These are phyloP conservation scores for Leccinum cinnamomeum DNA, from an alignment of 1,284 basidiomycete genomes.

Conservation along the genomic window DNA sequence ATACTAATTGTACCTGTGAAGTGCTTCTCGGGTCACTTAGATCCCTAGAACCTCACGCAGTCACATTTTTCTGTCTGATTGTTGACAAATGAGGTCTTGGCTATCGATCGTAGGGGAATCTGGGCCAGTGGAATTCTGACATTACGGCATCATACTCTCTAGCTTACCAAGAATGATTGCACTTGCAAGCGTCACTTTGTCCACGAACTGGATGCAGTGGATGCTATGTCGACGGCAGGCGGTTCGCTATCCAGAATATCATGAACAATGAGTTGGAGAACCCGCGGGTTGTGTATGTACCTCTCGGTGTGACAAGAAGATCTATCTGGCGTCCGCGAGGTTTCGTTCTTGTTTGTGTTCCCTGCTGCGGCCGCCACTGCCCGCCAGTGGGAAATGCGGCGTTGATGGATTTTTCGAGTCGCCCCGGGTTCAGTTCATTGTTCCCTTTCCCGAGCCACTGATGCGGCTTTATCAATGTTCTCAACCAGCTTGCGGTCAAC, in stretches of 20 bases:
- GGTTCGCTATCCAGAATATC: neutral
- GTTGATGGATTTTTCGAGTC: neutral
- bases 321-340: too few species aligned
- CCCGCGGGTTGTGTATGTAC: neutral
- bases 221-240: neutral
- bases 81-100: too few species aligned
- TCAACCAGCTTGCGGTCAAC: neutral
- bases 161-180: slow-evolving; percentile 25
- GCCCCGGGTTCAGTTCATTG: neutral
- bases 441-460: neutral
- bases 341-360: neutral
- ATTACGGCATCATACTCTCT: too few species aligned
- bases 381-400: neutral
- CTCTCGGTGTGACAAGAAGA: neutral
- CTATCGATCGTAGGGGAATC: too few species aligned
- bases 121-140: too few species aligned
- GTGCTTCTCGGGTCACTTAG: too few species aligned
- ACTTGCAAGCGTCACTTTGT: slow-evolving; percentile 69
- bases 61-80: too few species aligned
- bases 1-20: too few species aligned
- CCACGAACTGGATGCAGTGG: slow-evolving; percentile 34
- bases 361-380: neutral
- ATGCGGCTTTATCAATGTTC: neutral
- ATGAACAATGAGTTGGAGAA: too few species aligned
- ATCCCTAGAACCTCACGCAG: too few species aligned